phyloP scores from a whole-genome alignment of 768 basidiomycete species.

The Lactifluus rugatus region DNA sequence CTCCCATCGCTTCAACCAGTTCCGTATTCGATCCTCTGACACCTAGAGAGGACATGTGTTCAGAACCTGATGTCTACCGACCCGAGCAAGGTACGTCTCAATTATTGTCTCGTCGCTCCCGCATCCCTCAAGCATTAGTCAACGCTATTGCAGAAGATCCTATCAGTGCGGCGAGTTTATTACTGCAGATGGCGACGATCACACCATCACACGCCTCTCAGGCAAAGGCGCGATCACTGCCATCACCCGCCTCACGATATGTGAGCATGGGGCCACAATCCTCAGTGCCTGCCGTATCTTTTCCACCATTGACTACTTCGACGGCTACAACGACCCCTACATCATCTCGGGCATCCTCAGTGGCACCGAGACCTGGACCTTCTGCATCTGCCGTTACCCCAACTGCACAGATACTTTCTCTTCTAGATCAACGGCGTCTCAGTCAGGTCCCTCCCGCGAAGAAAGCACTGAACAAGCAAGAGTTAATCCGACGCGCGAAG shows the following conservation, averaged over 20 bases:
- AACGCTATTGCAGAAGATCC: constrained; percentile 19
- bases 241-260: not conserved
- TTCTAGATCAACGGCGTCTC: constrained; percentile 18
- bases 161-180: constrained; percentile 17
- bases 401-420: constrained; percentile 16
- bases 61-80: constrained; percentile 29
- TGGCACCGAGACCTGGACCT: not conserved
- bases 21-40: constrained; percentile 26
- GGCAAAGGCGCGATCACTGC: constrained; percentile 1
- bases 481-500: constrained; percentile 42
- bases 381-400: not conserved
- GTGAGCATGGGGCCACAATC: not conserved
- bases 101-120: not conserved
- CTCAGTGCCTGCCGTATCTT: not conserved
- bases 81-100: constrained; percentile 17
- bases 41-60: constrained; percentile 27
- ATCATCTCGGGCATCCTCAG: constrained; percentile 7
- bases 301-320: not conserved
- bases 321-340: not conserved
- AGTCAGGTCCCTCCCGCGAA: constrained; percentile 2
- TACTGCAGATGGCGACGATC: constrained; percentile 11
- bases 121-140: constrained; percentile 6
- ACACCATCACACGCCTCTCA: constrained; percentile 5
- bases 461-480: constrained; percentile 29
- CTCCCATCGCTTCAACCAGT: constrained; percentile 15